Percentiles rank a stretch among this genome's conserved stretches.
These are phyloP conservation scores for Hypoxylon sp. DNA, from an alignment of 2,329 filamentous ascomycete species.

Conservation along the genomic window DNA sequence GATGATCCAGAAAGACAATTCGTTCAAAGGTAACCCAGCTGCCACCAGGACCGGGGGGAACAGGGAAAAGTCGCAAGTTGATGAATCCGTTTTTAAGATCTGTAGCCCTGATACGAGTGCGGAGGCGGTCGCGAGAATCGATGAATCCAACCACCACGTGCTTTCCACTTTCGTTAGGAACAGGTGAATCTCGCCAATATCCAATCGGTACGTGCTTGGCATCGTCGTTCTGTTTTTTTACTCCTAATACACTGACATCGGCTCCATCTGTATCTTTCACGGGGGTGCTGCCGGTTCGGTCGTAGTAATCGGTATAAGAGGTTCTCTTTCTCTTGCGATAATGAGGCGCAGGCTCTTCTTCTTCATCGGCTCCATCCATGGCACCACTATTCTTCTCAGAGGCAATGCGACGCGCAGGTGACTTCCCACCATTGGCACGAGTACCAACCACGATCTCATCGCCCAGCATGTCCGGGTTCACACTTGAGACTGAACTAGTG, in stretches of 20 bases:
- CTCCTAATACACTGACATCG: constrained; percentile 37
- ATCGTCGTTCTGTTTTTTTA: constrained; percentile 44
- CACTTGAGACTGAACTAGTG: constrained; percentile 52
- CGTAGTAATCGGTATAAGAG: constrained; percentile 60
- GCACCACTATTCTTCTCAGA: constrained; percentile 55
- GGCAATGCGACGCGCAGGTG: constrained; percentile 46
- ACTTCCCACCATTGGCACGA: constrained; percentile 52
- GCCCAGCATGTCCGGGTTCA: constrained; percentile 53
- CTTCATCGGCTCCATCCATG: constrained; percentile 55
- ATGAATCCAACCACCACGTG: constrained; percentile 71
- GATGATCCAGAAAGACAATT: constrained; percentile 65
- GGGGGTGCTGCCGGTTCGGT: constrained; percentile 53
- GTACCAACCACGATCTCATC: constrained; percentile 64
- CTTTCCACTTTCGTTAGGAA: constrained; percentile 58
- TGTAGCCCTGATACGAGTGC: constrained; percentile 64
- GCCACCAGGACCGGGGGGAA: constrained; percentile 67
- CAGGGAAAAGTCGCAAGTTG: constrained; percentile 52
- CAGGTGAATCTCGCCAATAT: constrained; percentile 67
- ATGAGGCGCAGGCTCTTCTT: constrained; percentile 49
- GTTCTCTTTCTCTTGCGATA: constrained; percentile 66
- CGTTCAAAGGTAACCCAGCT: constrained; percentile 72
- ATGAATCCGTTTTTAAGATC: constrained; percentile 59
- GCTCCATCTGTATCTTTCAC: constrained; percentile 47
- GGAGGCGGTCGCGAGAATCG: constrained; percentile 66
- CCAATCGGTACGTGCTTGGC: constrained; percentile 63